These are phyloP conservation scores for Phytopythium delawarense DNA, from an alignment of 352 stramenopile species.

Conservation along the genomic window DNA sequence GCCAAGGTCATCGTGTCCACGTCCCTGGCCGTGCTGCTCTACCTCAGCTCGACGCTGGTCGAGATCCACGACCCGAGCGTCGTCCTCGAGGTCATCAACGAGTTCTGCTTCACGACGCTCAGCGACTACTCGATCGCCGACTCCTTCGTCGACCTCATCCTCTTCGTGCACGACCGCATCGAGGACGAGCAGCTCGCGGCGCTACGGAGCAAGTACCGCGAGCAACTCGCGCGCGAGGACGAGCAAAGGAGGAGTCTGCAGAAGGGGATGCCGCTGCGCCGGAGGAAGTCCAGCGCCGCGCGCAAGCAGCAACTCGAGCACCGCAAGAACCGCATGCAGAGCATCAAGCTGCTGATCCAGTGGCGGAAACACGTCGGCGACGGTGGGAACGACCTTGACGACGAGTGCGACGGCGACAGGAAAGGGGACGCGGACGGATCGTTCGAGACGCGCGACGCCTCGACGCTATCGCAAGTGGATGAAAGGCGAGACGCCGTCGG, in stretches of 20 bases:
- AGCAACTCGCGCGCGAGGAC: conserved; percentile 57
- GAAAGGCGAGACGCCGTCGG: conserved; percentile 3
- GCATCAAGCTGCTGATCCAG: conserved; percentile 70
- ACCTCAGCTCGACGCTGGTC: conserved; percentile 61
- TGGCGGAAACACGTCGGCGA: conserved; percentile 48
- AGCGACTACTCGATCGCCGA: conserved; percentile 68
- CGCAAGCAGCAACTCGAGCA: conserved; percentile 19
- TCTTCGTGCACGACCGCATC: conserved; percentile 68
- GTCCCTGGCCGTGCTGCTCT: conserved; percentile 67
- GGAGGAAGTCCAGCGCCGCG: conserved; percentile 7
- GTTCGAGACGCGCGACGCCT: not conserved
- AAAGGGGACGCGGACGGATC: not conserved
- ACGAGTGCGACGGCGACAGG: not conserved
- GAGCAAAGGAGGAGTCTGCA: conserved; percentile 51
- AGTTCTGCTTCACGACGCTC: conserved; percentile 74
- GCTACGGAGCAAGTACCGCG: conserved; percentile 49
- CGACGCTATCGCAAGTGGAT: not conserved
- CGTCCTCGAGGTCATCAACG: conserved; percentile 69
- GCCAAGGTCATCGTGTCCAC: conserved; percentile 75
- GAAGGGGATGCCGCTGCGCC: conserved; percentile 5
- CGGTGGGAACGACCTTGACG: not conserved
- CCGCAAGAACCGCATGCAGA: conserved; percentile 46
- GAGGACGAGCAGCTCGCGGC: conserved; percentile 48
- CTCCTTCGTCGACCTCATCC: conserved; percentile 66
- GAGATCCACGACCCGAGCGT: conserved; percentile 74